Evolutionary conservation across 2,329 filamentous ascomycete genomes (phyloP).

Genomic region (Canariomyces notabilis): DNA sequence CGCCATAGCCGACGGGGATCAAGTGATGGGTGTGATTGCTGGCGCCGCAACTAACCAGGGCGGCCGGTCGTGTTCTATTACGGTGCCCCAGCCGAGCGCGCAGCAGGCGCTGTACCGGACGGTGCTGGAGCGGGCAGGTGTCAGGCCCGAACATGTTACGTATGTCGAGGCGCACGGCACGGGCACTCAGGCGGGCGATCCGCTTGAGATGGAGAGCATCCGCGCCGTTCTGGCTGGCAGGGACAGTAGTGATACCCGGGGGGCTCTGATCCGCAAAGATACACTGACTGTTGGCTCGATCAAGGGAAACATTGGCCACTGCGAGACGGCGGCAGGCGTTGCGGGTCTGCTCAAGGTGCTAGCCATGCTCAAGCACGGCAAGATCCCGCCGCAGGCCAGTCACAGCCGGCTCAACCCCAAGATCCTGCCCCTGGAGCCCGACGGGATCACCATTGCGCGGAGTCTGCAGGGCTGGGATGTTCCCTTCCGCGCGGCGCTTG

Average conservation of each 20-base stretch:
- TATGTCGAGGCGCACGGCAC: slow-evolving; percentile 34
- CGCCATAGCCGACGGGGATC: slow-evolving; percentile 26
- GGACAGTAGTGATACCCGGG: not conserved
- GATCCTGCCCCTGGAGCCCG: slow-evolving; percentile 1
- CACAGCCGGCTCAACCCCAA: slow-evolving; percentile 17
- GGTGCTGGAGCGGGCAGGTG: slow-evolving; percentile 1
- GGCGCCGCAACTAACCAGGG: slow-evolving; percentile 28
- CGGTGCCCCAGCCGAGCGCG: slow-evolving; percentile 23
- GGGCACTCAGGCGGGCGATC: slow-evolving; percentile 39
- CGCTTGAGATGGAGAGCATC: slow-evolving; percentile 32
- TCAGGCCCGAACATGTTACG: slow-evolving; percentile 7
- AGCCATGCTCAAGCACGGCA: slow-evolving; percentile 16
- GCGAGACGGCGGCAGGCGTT: slow-evolving; percentile 22
- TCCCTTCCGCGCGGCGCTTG: not conserved
- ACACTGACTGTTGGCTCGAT: slow-evolving; percentile 19
- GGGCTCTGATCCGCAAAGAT: not conserved
- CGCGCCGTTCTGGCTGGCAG: not conserved
- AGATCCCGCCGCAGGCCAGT: slow-evolving; percentile 15
- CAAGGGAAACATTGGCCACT: slow-evolving; percentile 29
- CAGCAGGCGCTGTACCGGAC: slow-evolving; percentile 11
- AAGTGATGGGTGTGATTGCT: slow-evolving; percentile 27
- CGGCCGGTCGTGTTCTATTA: slow-evolving; percentile 28
- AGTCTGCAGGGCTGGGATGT: not conserved
- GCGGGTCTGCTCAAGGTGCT: slow-evolving; percentile 31
- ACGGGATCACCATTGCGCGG: not conserved